These are phyloP conservation scores for Cephaloascus albidus DNA, from an alignment of 805 yeast species.

Conservation along the genomic window DNA sequence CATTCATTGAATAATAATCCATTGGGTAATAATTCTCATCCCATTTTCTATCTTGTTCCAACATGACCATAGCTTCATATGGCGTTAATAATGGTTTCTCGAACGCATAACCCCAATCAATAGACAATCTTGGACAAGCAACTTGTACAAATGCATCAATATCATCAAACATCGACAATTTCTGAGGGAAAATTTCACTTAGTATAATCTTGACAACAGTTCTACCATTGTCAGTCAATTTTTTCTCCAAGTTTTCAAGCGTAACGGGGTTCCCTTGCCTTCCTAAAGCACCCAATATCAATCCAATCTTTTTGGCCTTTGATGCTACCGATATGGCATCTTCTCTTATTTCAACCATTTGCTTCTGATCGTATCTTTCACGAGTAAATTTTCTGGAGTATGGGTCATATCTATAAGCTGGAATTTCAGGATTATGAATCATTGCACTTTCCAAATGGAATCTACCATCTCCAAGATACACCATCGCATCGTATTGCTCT, in stretches of 20 bases:
- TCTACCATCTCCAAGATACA: slow-evolving; percentile 93
- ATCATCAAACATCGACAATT: slow-evolving; percentile 84
- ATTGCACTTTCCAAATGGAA: slow-evolving; percentile 93
- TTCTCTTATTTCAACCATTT: slow-evolving; percentile 63
- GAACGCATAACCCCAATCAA: slow-evolving; percentile 99
- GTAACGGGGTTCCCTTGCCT: slow-evolving; percentile 89
- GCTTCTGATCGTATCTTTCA: slow-evolving; percentile 81
- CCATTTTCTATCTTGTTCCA: slow-evolving; percentile 66
- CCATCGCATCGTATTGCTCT: slow-evolving; percentile 64
- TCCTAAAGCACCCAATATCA: slow-evolving; percentile 88
- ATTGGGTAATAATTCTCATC: slow-evolving; percentile 69
- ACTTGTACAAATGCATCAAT: slow-evolving; percentile 95
- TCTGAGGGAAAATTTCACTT: slow-evolving; percentile 90
- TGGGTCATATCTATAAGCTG: slow-evolving; percentile 93
- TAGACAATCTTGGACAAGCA: slow-evolving; percentile 92
- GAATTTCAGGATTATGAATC: slow-evolving; percentile 92
- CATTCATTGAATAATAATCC: slow-evolving; percentile 89
- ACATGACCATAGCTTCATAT: slow-evolving; percentile 88
- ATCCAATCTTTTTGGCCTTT: slow-evolving; percentile 59
- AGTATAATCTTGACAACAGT: slow-evolving; percentile 73
- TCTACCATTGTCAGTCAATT: slow-evolving; percentile 44
- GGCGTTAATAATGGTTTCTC: slow-evolving; percentile 88
- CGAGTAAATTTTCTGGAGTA: slow-evolving; percentile 85
- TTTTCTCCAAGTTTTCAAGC: slow-evolving; percentile 51
- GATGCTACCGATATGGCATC: slow-evolving; percentile 64